A percentile compares a stretch with the other conserved stretches of the same genome.
Conservation (phyloP, 768 basidiomycete species). For the Pleurotus djamor region DNA sequence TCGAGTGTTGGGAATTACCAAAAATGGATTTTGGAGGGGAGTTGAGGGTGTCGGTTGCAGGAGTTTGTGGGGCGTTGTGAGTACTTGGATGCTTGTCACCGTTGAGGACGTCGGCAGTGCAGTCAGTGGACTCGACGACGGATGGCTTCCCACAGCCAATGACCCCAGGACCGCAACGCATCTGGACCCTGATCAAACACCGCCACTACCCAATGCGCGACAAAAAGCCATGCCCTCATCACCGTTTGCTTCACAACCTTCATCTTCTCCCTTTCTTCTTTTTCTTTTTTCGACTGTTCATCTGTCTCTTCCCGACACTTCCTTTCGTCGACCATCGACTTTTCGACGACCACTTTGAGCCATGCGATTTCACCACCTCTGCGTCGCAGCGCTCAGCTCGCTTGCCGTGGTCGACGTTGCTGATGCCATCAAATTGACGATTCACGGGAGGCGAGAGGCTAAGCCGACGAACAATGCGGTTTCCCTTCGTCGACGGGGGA, state of each 20-base stretch:
- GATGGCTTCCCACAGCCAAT: no score
- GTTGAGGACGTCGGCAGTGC: no score
- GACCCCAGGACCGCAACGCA: not conserved
- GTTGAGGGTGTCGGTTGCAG: no score
- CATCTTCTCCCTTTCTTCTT: not conserved
- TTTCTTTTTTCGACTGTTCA: not conserved
- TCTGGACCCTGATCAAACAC: not conserved
- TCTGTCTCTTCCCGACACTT: not conserved
- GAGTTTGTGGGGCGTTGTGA: no score
- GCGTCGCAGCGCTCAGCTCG: not conserved
- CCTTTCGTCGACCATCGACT: not conserved
- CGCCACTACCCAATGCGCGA: constrained; percentile 1
- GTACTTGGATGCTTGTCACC: no score
- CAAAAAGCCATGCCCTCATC: not conserved
- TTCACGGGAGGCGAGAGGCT: not conserved
- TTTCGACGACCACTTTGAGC: not conserved
- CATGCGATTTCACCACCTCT: constrained; percentile 3
- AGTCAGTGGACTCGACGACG: no score
- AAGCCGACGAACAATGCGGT: not conserved
- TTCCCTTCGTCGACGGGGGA: not conserved
- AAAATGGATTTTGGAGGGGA: no score
- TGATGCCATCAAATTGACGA: constrained; percentile 3
- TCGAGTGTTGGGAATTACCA: no score
- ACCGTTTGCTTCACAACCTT: not conserved
- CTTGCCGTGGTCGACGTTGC: not conserved